Base-by-base conservation (phyloP, 2,329 filamentous ascomycete genomes). In the Polytolypa hystricis region DNA sequence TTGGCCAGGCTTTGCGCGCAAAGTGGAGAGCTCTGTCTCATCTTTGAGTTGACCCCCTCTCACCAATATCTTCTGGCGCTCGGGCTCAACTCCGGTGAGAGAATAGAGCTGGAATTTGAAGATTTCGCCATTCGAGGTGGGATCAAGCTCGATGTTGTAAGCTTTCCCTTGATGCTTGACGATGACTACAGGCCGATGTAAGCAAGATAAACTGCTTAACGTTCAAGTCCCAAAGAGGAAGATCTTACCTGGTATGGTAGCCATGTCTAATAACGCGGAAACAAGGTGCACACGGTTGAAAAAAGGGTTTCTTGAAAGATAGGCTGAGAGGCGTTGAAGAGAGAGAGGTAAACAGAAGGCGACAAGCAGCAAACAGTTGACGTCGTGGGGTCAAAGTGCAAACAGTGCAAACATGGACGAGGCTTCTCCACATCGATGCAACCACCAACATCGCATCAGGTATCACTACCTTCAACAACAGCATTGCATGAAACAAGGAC, bases 21-120 rank as follows among this genome's bases (percentile, higher is more conserved):
- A 73, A 51, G 80, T 82, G 47, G 78, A 77, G 60, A 98, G 77
- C 41, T 85, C 79, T 40, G 85, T 84, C 55, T 96, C 86, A 74
- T 98, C 83, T 64, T 95, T 98, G 50, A 98, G 77, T 62, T 93
- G 85, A 45, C 84, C 84, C 46, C 86, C 86, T 64, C 94, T 95
- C 61, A 95, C 77, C 39, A 98, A 66, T 50, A 98, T 84, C 67
- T 96, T 96, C 62, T 98, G 93, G 44, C 89, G 81, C 44, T 93
- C 84, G 46, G 91, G 91, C 58, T 96, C 91, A 55, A 98, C 91
- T 42, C 84, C 86, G 31, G 91, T 98, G 38, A 98, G 70, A 44
- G 87, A 95, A 67, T 81, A 98, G 40, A 98, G 75, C 61, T 96
- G 91, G 54, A 83, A 84, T 61, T 96, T 98, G 69, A 98, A 85